Evolutionary conservation across 148 eudicot genomes (phyloP).

Genomic region (Nepenthes mirabilis): DNA sequence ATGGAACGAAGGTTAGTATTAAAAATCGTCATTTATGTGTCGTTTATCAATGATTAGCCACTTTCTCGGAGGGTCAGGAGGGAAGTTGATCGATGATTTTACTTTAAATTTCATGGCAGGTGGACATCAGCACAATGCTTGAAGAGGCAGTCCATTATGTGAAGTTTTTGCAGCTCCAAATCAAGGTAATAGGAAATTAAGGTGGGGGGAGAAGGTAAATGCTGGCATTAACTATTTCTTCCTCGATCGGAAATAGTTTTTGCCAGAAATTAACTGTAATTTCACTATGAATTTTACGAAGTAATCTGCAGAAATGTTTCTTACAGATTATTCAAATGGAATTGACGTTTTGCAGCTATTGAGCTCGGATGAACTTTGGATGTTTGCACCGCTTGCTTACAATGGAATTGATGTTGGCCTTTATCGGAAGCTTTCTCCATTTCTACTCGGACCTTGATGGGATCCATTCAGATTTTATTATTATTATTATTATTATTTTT

Average conservation of each 20-base stretch:
- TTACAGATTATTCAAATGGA: too few species aligned
- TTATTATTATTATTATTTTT: too few species aligned
- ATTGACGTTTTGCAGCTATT: slow-evolving; percentile 26
- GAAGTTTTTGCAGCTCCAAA: slow-evolving; percentile 51
- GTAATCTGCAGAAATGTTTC: too few species aligned
- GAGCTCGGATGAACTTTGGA: slow-evolving; percentile 75
- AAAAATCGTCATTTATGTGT: neutral
- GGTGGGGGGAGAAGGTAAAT: neutral
- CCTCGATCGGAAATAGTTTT: neutral
- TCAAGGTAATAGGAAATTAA: slow-evolving; percentile 20
- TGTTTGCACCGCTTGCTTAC: slow-evolving; percentile 65
- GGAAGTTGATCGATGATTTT: neutral
- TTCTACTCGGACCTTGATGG: slow-evolving; percentile 6
- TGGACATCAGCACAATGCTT: slow-evolving; percentile 73
- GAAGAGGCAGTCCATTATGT: slow-evolving; percentile 60
- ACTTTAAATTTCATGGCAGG: slow-evolving; percentile 13
- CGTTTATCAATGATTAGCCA: too few species aligned
- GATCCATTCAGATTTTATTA: too few species aligned
- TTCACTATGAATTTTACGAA: too few species aligned
- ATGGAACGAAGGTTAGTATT: slow-evolving; percentile 44
- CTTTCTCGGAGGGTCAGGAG: neutral
- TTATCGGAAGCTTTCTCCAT: slow-evolving; percentile 28
- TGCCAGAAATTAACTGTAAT: too few species aligned
- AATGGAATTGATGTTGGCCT: slow-evolving; percentile 52
- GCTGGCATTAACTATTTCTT: too few species aligned